Evolutionary conservation across 2,329 filamentous ascomycete genomes (phyloP), one percentile per base, ranked within the genome.

Genomic region (Pezicula radicicola): DNA sequence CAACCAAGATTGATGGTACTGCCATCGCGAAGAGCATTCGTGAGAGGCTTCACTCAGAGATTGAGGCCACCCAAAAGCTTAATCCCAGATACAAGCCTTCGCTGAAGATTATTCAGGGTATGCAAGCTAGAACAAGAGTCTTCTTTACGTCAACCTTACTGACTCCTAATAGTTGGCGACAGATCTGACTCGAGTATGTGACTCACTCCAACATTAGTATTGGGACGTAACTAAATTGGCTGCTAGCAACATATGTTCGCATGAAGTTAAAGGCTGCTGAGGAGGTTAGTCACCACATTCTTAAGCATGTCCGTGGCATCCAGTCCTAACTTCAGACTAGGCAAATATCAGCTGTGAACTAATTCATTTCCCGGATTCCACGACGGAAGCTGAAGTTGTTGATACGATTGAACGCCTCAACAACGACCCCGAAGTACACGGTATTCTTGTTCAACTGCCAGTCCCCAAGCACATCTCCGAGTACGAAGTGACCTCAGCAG

Each of bases 221-320:
- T 50, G 27, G 53, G 46, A 55, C 58, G 49, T 60, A 54, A 52
- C 62, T 66, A 65, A 69, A 66, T 70, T 62, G 69, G 63, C 57
- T 53, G 53, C 52, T 57, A 93, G 89, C 87, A 66, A 97, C 93
- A 48, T 99, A 99, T 88, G 93, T 99, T 73, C 92, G 92, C 75
- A 99, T 99, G 94, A 99, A 99, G 78, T 77, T 97, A 67, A 99
- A 97, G 81, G 94, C 94, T 60, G 94, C 94, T 53, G 79, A 89
- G 70, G 94, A 97, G 81, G 89, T 91, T 76, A 62, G 74, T 33
- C 30, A 33, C 12, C 46, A 41, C 35, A 47, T 7, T 45, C 51
- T 57, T 51, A 53, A 56, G 60, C 45, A 39, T 16, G 39, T 12
- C 2, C 48, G 43, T 40, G 21, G 19, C 4, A 12, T 18, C 39